A percentile compares a stretch with the other conserved stretches of the same genome.
Conservation (phyloP, 352 stramenopile species). For the Phytophthora macrochlamydospora region DNA sequence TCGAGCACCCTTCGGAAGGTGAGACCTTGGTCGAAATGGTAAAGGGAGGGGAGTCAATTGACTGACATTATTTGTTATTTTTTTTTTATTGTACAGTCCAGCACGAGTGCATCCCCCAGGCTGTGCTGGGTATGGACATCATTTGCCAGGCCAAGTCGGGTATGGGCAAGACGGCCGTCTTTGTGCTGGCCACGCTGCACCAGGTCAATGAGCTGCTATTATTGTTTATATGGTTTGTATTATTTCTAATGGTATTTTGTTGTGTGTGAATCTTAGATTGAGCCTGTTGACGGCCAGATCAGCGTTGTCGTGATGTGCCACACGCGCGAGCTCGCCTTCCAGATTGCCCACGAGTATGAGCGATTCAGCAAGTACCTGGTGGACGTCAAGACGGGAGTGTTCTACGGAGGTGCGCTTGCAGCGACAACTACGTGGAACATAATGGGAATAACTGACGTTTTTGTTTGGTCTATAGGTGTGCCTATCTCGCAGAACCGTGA, state of each 20-base stretch:
- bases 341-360: conserved; percentile 99
- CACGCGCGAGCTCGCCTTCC: conserved; percentile 99
- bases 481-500: conserved; percentile 95
- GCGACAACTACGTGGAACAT: not conserved
- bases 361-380: conserved; percentile 99
- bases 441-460: not conserved
- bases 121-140: conserved; percentile 99
- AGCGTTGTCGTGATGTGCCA: conserved; percentile 98
- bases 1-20: conserved; percentile 99
- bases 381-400: conserved; percentile 97
- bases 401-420: conserved; percentile 91
- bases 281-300: conserved; percentile 92
- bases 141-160: conserved; percentile 99
- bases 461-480: conserved; percentile 64
- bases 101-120: conserved; percentile 99
- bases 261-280: conserved; percentile 56
- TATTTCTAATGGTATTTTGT: conserved; percentile 7
- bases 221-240: conserved; percentile 5
- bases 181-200: conserved; percentile 99
- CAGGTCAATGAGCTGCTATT: conserved; percentile 73
- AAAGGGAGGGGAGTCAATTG: not conserved
- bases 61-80: conserved; percentile 20
- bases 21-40: conserved; percentile 12
- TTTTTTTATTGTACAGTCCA: conserved; percentile 78
- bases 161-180: conserved; percentile 99